Conservation (phyloP, 257 asterid genomes). For the Rauvolfia tetraphylla region DNA sequence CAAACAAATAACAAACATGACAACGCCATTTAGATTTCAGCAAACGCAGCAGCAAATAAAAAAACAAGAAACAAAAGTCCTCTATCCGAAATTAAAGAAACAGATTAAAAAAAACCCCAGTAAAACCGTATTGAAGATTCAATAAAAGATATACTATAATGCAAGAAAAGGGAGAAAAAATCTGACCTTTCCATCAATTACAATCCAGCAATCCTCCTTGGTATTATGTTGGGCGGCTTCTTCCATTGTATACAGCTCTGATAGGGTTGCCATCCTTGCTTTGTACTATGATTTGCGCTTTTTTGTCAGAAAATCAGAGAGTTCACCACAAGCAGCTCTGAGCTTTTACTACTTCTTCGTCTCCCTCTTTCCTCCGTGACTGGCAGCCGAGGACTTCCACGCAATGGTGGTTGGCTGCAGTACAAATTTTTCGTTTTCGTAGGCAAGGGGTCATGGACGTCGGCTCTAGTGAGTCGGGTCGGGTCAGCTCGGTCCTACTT, state of each 20-base stretch:
- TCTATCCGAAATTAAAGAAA: background rate
- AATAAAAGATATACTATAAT: background rate
- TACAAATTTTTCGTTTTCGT: background rate
- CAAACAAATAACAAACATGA: background rate
- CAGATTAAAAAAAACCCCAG: background rate
- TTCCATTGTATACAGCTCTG: slow-evolving; percentile 65
- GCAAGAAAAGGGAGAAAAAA: background rate
- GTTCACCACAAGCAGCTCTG: background rate
- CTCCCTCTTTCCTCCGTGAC: background rate
- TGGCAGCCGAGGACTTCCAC: background rate
- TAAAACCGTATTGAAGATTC: background rate
- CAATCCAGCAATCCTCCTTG: slow-evolving; percentile 85
- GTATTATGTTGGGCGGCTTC: slow-evolving; percentile 81
- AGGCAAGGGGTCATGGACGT: background rate
- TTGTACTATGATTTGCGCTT: no score
- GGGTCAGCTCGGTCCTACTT: background rate
- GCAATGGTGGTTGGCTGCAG: no score
- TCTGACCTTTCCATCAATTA: slow-evolving; percentile 72
- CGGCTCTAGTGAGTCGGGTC: background rate
- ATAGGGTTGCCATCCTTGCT: slow-evolving; percentile 66
- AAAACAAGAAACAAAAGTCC: background rate
- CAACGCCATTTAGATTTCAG: no score
- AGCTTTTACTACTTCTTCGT: background rate
- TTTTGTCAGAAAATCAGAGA: background rate
- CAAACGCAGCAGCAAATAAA: background rate